Evolutionary conservation across 2,329 filamentous ascomycete genomes (phyloP).

Genomic region (Graphilbum sp.): DNA sequence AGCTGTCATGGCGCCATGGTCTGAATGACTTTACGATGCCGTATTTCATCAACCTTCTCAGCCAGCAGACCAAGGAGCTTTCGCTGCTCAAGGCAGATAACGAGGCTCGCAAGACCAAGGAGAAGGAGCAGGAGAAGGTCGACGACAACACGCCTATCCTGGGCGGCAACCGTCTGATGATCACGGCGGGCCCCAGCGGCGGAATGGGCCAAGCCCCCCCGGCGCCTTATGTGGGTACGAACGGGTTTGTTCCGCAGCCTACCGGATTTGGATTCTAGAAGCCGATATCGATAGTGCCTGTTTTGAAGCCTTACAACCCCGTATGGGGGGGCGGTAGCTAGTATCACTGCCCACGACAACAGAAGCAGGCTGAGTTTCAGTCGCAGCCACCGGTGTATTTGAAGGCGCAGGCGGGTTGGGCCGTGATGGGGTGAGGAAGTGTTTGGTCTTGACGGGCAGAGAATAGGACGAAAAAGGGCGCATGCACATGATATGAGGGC

Average conservation of each 20-base stretch:
- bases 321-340: no score
- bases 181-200: slow-evolving; percentile 69
- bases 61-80: slow-evolving; percentile 78
- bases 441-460: no score
- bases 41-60: slow-evolving; percentile 97
- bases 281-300: no score
- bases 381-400: no score
- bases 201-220: slow-evolving; percentile 34
- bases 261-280: slow-evolving; percentile 59
- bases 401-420: no score
- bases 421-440: no score
- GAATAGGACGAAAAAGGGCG: no score
- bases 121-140: slow-evolving; percentile 47
- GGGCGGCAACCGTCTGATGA: slow-evolving; percentile 77
- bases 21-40: slow-evolving; percentile 98
- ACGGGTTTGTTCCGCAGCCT: slow-evolving; percentile 77
- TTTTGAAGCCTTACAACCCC: no score
- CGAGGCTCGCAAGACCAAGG: slow-evolving; percentile 36
- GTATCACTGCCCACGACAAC: no score
- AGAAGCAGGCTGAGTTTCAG: no score
- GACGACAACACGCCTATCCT: slow-evolving; percentile 92
- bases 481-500: no score
- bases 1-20: slow-evolving; percentile 92
- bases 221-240: slow-evolving; percentile 59
- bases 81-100: slow-evolving; percentile 84